Conservation (phyloP, 768 basidiomycete species). For the Trametes cubensis region DNA sequence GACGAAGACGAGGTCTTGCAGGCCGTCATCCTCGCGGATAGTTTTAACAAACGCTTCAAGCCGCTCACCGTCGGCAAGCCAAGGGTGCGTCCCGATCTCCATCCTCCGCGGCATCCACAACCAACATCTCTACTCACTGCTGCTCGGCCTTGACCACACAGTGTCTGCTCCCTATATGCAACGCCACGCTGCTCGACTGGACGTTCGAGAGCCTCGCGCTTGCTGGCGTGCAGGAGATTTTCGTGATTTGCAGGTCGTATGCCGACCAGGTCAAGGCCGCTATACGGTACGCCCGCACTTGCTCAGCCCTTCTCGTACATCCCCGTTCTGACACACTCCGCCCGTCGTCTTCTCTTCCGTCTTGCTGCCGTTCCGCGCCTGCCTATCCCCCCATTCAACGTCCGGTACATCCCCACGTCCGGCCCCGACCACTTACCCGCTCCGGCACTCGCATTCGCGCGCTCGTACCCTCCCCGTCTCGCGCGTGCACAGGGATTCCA, state of each 20-base stretch:
- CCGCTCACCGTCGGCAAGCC: slow-evolving; percentile 89
- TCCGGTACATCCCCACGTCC: not conserved
- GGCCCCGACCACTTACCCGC: too few relatives aligned
- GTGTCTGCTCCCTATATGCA: slow-evolving; percentile 94
- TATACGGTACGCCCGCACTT: slow-evolving; percentile 63
- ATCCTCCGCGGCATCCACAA: not conserved
- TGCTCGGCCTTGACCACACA: slow-evolving; percentile 37
- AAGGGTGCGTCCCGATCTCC: slow-evolving; percentile 55
- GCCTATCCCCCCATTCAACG: not conserved
- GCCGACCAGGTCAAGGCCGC: slow-evolving; percentile 82
- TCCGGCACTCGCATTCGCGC: not conserved
- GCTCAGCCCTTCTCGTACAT: not conserved
- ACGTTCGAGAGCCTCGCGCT: slow-evolving; percentile 93
- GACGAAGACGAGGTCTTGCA: slow-evolving; percentile 88
- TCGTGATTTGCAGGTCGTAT: slow-evolving; percentile 92
- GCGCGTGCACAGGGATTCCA: slow-evolving; percentile 60
- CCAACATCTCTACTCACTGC: slow-evolving; percentile 14
- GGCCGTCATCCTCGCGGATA: slow-evolving; percentile 94
- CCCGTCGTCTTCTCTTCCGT: not conserved
- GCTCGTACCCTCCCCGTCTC: not conserved
- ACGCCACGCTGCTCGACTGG: slow-evolving; percentile 92
- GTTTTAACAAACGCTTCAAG: slow-evolving; percentile 91
- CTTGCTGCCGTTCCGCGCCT: not conserved
- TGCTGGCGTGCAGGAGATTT: slow-evolving; percentile 96
- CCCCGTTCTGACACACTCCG: slow-evolving; percentile 16